Conservation (phyloP, 1,139 yeast genomes). For the Saccharomyces pastorianus region DNA sequence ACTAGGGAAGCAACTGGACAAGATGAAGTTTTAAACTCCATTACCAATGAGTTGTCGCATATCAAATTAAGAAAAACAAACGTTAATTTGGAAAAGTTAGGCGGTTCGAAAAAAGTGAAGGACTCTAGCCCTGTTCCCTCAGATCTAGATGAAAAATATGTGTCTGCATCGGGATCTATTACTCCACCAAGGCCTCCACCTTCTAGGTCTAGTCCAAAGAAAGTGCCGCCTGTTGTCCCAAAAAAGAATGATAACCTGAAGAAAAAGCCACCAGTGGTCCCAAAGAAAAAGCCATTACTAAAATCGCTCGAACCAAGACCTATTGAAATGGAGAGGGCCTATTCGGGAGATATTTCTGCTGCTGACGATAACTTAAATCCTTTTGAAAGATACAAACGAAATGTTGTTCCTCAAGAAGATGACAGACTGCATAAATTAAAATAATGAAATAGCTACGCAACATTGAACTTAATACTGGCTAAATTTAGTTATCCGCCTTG, state of each 20-base stretch:
- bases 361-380: constrained; percentile 27
- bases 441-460: neutral
- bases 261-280: constrained; percentile 11
- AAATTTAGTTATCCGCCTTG: neutral
- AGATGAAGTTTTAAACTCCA: constrained; percentile 2
- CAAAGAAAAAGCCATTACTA: constrained; percentile 5
- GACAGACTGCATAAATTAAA: constrained; percentile 25
- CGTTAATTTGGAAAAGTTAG: constrained; percentile 1
- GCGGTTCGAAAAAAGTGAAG: neutral
- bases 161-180: neutral
- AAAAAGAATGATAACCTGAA: constrained; percentile 11
- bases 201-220: constrained; percentile 4
- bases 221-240: constrained; percentile 21
- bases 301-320: neutral
- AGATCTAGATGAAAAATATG: neutral
- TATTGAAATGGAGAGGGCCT: constrained; percentile 2
- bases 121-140: neutral
- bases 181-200: neutral
- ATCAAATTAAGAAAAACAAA: constrained; percentile 10
- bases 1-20: neutral
- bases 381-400: constrained; percentile 32
- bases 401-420: constrained; percentile 33
- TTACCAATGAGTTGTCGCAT: constrained; percentile 10
- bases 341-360: constrained; percentile 1
- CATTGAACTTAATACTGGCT: neutral